Conservation (phyloP, 306 rosid species). For the Boehmeria nivea region DNA sequence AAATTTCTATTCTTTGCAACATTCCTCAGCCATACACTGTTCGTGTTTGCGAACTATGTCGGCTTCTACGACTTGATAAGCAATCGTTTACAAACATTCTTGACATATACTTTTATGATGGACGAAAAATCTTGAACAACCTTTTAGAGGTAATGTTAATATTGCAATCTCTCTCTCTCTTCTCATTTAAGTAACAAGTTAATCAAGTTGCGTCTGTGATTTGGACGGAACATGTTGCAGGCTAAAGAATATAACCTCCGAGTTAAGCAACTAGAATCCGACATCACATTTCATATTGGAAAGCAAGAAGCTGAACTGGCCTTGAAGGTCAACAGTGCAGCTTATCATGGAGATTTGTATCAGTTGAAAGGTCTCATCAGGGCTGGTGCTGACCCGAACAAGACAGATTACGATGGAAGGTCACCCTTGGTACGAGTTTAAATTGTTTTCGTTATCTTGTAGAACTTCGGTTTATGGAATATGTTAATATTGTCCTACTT, state of each 20-base stretch:
- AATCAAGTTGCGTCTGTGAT: too few species aligned
- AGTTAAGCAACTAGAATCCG: constrained; percentile 79
- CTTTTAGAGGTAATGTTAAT: constrained; percentile 71
- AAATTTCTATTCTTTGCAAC: constrained; percentile 85
- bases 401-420: constrained; percentile 94
- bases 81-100: constrained; percentile 80
- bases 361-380: constrained; percentile 77
- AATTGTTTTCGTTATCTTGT: constrained; percentile 13
- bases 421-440: constrained; percentile 64
- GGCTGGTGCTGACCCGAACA: constrained; percentile 91
- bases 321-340: constrained; percentile 80
- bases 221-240: constrained; percentile 31
- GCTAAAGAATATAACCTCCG: constrained; percentile 53
- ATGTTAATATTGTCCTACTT: neutral
- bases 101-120: constrained; percentile 82
- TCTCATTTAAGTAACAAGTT: too few species aligned
- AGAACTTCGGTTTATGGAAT: too few species aligned
- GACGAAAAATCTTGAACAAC: constrained; percentile 82
- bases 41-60: constrained; percentile 74
- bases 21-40: constrained; percentile 92
- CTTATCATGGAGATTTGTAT: constrained; percentile 69
- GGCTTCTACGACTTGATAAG: constrained; percentile 90
- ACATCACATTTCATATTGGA: constrained; percentile 82
- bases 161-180: neutral
- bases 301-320: constrained; percentile 95